Evolutionary conservation across 2,329 filamentous ascomycete species (phyloP).

Genomic region (Pseudocercospora fijiensis): DNA sequence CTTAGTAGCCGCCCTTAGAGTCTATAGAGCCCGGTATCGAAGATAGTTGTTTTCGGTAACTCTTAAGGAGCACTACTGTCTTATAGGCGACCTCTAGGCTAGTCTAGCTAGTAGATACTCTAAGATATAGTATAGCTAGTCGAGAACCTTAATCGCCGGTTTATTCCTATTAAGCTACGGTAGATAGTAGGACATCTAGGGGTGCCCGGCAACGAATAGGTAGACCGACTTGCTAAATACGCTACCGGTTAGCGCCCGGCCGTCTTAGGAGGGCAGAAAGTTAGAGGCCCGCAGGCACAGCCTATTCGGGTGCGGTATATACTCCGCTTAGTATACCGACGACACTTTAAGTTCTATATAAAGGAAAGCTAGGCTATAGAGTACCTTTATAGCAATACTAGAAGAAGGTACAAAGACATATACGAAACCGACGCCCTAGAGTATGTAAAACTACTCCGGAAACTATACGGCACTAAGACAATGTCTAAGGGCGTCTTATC

Average conservation of each 20-base stretch:
- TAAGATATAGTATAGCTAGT: neutral
- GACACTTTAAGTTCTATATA: neutral
- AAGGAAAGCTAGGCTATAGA: neutral
- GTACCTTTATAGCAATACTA: neutral
- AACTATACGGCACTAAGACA: neutral
- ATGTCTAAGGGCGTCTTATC: neutral
- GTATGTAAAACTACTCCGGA: neutral
- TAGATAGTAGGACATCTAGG: neutral
- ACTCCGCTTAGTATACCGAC: neutral
- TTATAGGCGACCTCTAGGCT: neutral
- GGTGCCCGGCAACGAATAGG: neutral
- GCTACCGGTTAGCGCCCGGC: too few relatives aligned
- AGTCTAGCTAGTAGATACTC: neutral
- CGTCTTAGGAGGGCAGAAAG: too few relatives aligned
- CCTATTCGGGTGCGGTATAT: neutral
- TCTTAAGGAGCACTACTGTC: neutral
- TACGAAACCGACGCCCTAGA: neutral
- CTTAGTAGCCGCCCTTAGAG: neutral
- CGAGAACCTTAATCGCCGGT: neutral
- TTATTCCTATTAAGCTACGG: neutral
- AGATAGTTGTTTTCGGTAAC: neutral
- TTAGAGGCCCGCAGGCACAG: neutral
- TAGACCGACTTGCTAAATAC: neutral
- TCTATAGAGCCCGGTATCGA: neutral
- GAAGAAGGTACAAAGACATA: neutral